A percentile compares a stretch with the other conserved stretches of the same genome.
Conservation (phyloP, 1,284 basidiomycete species). For the Ustilago trichophora region DNA sequence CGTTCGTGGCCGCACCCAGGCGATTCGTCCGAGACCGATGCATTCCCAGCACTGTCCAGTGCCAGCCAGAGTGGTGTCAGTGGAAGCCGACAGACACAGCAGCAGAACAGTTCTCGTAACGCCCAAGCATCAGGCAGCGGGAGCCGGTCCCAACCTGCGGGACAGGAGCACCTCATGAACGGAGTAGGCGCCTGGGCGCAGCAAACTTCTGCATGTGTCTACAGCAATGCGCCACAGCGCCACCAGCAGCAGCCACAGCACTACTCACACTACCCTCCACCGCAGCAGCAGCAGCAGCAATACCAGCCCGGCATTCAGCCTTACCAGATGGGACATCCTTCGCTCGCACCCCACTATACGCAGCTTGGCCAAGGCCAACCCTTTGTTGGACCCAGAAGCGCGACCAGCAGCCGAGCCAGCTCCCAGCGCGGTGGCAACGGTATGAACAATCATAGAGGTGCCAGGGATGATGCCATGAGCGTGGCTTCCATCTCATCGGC, state of each 20-base stretch:
- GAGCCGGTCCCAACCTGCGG: constrained; percentile 8
- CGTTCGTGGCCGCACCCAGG: too few species aligned
- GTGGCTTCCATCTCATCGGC: constrained; percentile 23
- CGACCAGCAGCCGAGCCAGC: constrained; percentile 24
- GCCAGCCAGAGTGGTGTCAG: not conserved
- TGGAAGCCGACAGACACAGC: not conserved
- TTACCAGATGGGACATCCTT: not conserved
- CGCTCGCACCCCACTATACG: constrained; percentile 6
- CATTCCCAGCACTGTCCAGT: constrained; percentile 19
- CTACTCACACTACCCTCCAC: not conserved
- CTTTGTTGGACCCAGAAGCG: constrained; percentile 7
- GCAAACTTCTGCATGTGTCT: constrained; percentile 15
- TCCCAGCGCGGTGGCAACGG: constrained; percentile 16
- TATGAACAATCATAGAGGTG: not conserved
- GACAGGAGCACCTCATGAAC: constrained; percentile 16
- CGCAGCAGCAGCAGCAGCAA: not conserved
- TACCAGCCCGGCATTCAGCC: constrained; percentile 2
- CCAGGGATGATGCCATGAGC: constrained; percentile 21
- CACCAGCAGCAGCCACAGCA: constrained; percentile 10
- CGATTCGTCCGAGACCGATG: too few species aligned
- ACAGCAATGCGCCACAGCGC: constrained; percentile 3
- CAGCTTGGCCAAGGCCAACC: not conserved
- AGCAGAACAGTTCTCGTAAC: not conserved
- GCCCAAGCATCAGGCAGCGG: not conserved
- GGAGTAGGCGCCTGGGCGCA: constrained; percentile 35